Percentiles rank a stretch among this genome's conserved stretches.
These are phyloP conservation scores for Cryptomeria japonica DNA, from an alignment of 75 land plant genomes.

Conservation along the genomic window DNA sequence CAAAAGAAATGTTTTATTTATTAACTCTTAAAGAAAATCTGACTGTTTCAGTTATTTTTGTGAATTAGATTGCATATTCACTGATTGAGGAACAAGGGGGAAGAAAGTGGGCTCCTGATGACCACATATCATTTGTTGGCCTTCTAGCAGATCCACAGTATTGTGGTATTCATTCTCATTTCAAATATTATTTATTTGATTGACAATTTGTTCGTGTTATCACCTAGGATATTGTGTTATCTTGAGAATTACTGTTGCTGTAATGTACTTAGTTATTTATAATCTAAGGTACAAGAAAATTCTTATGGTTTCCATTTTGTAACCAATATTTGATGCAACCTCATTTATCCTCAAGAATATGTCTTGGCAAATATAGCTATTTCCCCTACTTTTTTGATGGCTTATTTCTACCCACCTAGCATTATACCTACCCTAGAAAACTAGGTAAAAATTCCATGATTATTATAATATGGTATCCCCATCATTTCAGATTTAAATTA, in stretches of 20 bases:
- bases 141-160: conserved; percentile 88
- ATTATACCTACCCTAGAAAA: neutral
- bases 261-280: neutral
- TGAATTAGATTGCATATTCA: conserved; percentile 80
- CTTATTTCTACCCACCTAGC: neutral
- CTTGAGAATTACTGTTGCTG: neutral
- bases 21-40: neutral
- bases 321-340: neutral
- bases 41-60: neutral
- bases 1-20: neutral
- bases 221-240: neutral
- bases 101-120: conserved; percentile 61
- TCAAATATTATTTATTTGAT: neutral
- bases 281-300: neutral
- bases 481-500: neutral
- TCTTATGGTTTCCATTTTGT: neutral
- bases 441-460: neutral
- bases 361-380: neutral
- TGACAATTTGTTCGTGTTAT: neutral
- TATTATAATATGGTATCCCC: neutral
- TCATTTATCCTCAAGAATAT: neutral
- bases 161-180: conserved; percentile 61
- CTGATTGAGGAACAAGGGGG: conserved; percentile 91
- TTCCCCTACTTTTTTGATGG: neutral
- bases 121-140: conserved; percentile 83